Evolutionary conservation across 2,329 filamentous ascomycete genomes (phyloP).

Genomic region (Fusarium floridanum): DNA sequence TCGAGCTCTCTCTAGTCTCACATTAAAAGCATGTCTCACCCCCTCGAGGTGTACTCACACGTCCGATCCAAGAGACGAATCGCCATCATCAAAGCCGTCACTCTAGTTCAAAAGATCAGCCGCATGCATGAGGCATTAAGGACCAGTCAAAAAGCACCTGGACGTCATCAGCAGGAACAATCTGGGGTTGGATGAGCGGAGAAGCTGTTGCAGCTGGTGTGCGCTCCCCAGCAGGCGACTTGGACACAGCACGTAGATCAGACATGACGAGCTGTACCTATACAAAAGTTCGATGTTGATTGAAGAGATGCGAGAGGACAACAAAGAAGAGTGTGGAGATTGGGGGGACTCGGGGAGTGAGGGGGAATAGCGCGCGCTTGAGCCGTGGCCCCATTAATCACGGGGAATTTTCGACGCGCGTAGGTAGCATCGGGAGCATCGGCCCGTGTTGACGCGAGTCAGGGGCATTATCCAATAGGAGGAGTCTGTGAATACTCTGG

Average conservation of each 20-base stretch:
- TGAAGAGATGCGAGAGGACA: neutral
- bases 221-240: neutral
- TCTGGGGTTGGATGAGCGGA: neutral
- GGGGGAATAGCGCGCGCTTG: neutral
- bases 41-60: neutral
- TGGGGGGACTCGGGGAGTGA: neutral
- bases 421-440: neutral
- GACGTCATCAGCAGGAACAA: neutral
- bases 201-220: neutral
- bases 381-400: neutral
- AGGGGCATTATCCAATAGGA: neutral
- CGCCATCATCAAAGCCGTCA: neutral
- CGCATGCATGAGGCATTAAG: neutral
- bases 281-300: neutral
- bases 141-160: neutral
- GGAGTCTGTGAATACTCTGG: neutral
- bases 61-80: slow-evolving; percentile 5
- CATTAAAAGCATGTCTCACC: neutral
- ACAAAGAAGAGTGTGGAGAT: neutral
- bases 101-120: neutral
- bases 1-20: slow-evolving; percentile 18
- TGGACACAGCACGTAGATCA: neutral
- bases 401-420: neutral
- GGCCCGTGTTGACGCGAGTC: neutral
- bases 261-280: neutral